phyloP scores from a whole-genome alignment of 148 eudicot species.

The Rheum nobile region DNA sequence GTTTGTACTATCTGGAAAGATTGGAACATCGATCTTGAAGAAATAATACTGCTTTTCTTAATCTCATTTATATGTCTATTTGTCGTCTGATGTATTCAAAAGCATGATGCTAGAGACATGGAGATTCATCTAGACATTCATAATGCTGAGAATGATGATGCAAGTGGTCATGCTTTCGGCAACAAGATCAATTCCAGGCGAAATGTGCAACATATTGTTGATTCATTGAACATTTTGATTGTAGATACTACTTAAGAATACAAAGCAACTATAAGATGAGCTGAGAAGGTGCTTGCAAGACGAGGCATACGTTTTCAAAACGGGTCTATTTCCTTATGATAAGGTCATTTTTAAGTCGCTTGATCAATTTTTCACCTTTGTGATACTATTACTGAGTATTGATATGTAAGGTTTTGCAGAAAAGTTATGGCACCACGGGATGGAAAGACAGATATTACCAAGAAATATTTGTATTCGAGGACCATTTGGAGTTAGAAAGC shows the following conservation, averaged over 20 bases:
- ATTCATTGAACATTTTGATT: no score
- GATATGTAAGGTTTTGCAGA: slow-evolving; percentile 14
- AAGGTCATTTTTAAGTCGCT: not conserved
- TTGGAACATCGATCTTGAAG: not conserved
- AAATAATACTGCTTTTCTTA: not conserved
- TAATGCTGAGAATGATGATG: not conserved
- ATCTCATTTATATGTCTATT: not conserved
- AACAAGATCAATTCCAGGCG: no score
- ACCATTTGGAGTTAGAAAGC: slow-evolving; percentile 11
- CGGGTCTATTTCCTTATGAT: no score
- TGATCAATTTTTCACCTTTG: not conserved
- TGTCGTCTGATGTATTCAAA: not conserved
- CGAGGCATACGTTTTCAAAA: no score
- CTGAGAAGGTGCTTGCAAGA: no score
- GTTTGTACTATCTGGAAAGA: not conserved
- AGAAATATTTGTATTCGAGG: slow-evolving; percentile 20
- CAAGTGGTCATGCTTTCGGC: not conserved
- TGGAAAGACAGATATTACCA: slow-evolving; percentile 32
- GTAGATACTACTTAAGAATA: no score
- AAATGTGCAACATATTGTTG: no score
- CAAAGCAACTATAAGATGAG: no score
- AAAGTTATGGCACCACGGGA: slow-evolving; percentile 20
- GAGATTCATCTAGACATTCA: not conserved
- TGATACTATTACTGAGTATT: no score
- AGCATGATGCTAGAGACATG: no score